A percentile compares a stretch with the other conserved stretches of the same genome.
These are phyloP conservation scores for Oxytropis ochrocephala DNA, from an alignment of 306 rosid species.

Conservation along the genomic window DNA sequence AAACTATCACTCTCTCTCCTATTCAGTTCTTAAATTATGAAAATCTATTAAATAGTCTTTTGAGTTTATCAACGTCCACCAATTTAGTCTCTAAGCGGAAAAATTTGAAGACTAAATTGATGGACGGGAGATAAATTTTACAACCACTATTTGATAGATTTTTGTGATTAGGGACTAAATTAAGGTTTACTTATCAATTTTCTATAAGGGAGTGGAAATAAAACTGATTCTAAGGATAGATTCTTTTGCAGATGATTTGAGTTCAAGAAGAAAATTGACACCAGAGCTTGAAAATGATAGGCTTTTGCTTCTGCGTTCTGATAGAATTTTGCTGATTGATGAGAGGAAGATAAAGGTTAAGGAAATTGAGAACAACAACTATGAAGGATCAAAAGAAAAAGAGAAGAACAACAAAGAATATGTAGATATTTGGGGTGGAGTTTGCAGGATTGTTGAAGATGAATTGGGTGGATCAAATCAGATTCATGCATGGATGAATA, in stretches of 20 bases:
- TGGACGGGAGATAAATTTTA: too few relatives aligned
- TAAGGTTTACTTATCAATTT: not conserved
- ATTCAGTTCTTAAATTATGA: too few relatives aligned
- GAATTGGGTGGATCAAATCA: slow-evolving; percentile 43
- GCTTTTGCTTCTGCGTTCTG: slow-evolving; percentile 24
- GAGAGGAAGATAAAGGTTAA: slow-evolving; percentile 23
- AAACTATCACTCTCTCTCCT: too few relatives aligned
- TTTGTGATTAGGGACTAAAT: too few relatives aligned
- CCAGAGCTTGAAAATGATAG: slow-evolving; percentile 36
- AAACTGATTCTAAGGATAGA: not conserved
- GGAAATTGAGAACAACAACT: slow-evolving; percentile 17
- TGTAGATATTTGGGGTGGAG: slow-evolving; percentile 27
- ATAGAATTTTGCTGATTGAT: slow-evolving; percentile 32
- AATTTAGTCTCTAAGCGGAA: too few relatives aligned
- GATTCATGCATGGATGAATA: slow-evolving; percentile 24
- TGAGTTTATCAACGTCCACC: too few relatives aligned
- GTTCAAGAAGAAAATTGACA: slow-evolving; percentile 52
- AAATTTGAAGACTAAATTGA: too few relatives aligned
- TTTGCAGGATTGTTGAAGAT: slow-evolving; percentile 36
- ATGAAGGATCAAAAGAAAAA: slow-evolving; percentile 24
- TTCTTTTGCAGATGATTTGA: slow-evolving; percentile 9
- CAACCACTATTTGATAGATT: too few relatives aligned
- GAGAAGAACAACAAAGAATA: not conserved
- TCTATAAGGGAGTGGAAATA: not conserved
- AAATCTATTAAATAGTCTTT: too few relatives aligned